phyloP scores from a whole-genome alignment of 108 stramenopile genomes.

The Cyclotella cryptica region DNA sequence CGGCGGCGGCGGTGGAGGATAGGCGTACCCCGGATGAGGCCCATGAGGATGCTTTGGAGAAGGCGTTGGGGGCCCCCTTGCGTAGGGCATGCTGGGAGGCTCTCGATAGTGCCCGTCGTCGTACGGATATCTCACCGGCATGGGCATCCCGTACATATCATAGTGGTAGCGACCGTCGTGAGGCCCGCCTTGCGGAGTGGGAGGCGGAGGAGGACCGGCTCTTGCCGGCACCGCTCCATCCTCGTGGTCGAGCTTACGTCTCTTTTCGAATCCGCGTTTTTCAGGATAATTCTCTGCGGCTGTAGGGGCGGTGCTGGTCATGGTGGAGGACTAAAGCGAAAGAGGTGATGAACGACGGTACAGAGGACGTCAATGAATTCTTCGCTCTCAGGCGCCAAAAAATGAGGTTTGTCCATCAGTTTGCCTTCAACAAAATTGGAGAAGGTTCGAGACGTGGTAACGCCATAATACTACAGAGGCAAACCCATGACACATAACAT shows the following conservation, averaged over 20 bases:
- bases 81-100: conserved; percentile 31
- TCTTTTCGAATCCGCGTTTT: conserved; percentile 16
- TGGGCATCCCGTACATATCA: conserved; percentile 18
- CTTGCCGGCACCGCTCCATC: not conserved
- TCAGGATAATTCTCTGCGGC: not conserved
- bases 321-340: not conserved
- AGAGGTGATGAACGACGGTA: not conserved
- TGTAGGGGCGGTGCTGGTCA: conserved; percentile 2
- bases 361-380: not conserved
- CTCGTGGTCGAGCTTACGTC: conserved; percentile 23
- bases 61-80: conserved; percentile 1
- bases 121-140: conserved; percentile 10
- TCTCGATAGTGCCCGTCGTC: conserved; percentile 12
- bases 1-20: conserved; percentile 22
- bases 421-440: not conserved
- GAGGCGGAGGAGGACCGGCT: conserved; percentile 3
- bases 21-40: conserved; percentile 16
- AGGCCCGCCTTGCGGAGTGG: not conserved
- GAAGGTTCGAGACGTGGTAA: conserved; percentile 2
- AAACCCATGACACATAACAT: not conserved
- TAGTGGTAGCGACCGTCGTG: conserved; percentile 18
- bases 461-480: not conserved
- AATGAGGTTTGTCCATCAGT: not conserved
- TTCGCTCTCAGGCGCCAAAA: not conserved
- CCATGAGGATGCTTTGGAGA: conserved; percentile 10